Evolutionary conservation across 192 early-diverging fungal genomes (phyloP), one percentile per base, ranked within the genome.

Genomic region (Gaertneriomyces sp.): DNA sequence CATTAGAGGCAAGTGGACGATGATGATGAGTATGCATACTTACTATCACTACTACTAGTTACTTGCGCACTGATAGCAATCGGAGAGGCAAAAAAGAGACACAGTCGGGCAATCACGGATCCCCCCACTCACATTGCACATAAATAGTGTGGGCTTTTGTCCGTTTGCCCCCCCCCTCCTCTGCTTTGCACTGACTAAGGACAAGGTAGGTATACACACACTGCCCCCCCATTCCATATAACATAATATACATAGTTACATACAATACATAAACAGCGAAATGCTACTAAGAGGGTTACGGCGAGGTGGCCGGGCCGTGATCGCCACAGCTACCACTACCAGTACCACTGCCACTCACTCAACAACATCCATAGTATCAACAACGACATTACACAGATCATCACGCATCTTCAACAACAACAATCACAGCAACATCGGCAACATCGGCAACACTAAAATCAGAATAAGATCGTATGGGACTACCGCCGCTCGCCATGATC

Each of bases 131-230:
- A n/a, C n/a, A n/a, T n/a, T n/a, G n/a, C n/a, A n/a, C n/a, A n/a
- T n/a, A n/a, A n/a, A n/a, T n/a, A n/a, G n/a, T n/a, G n/a, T n/a
- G n/a, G n/a, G 47, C 2, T 49, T 16, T 49, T 49, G 47, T 49
- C 17, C 47, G 0, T 49, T 0, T 2, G 17, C 17, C 47, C 10
- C n/a, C n/a, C 46, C 9, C n/a, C n/a, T 47, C 46, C 10, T 47
- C 47, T 49, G 47, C 47, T 49, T 47, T 49, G 47, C 47, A 49
- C 17, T 49, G 47, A 49, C 17, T n/a, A 49, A 49, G 17, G 17
- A 49, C 12, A 49, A 49, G 47, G 49, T 51, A 6, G 4, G 49
- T 51, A 20, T 20, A 17, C 49, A 17, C 49, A 20, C 47, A n/a
- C 17, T 2, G 12, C 47, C 12, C 47, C 17, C 47, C 17, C 14